Evolutionary conservation across 768 basidiomycete genomes (phyloP), one percentile per base, ranked within the genome.

Genomic region (Tricholoma hemisulphureum): DNA sequence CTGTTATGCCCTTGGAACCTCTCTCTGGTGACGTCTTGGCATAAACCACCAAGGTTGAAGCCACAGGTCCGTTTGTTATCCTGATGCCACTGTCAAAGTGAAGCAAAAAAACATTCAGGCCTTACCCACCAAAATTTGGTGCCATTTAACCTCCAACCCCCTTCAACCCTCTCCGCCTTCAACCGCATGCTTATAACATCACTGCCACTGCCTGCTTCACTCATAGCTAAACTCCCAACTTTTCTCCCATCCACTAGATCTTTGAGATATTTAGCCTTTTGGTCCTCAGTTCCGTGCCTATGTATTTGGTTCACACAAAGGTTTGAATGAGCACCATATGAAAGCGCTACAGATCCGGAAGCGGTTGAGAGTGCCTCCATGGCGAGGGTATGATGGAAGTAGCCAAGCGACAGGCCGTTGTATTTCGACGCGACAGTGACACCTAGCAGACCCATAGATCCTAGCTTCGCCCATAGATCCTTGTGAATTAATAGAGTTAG

Each of bases 141-240:
- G 0, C 95, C 95, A 65, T 91, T 95, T 61, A 98, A 71, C 57
- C 78, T 76, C 80, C 84, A 97, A 34, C 91, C 88, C 39, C 86
- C 89, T 24, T 83, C 74, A 5, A 87, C 78, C 75, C 89, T 90
- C 63, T 89, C 87, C 21, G 94, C 94, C 58, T 81, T 86, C 57
- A 94, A 76, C 65, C 80, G 80, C 95, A 98, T 98, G 67, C 91
- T 92, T 18, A 97, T 86, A n/a, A 98, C 95, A 73, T 98, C 95
- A 66, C 92, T 94, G 56, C 95, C 95, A 64, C 88, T 87, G 14
- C 90, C 93, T 2, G 89, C 81, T 76, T 98, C 95, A 64, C 90
- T 93, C 95, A 98, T 98, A 2, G 95, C 95, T 59, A 98, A 77
- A 63, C 90, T 87, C 35, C 95, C 95, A 28, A 98, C 83, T 69